Conservation (phyloP, 129 eudicot genomes). For the Solidago caesia region DNA sequence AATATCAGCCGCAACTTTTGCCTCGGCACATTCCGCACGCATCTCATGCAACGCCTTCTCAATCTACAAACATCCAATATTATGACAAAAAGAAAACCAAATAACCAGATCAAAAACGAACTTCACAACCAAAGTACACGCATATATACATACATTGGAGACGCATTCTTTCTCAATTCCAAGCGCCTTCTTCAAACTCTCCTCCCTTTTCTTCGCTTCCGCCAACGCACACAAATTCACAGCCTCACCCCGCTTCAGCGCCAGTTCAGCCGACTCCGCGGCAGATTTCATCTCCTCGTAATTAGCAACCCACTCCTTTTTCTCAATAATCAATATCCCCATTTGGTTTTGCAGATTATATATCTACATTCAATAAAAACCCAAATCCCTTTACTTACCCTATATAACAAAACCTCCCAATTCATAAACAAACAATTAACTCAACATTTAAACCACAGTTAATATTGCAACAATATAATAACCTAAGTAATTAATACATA, state of each 20-base stretch:
- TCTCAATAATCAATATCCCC: constrained; percentile 91
- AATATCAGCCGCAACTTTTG: constrained; percentile 76
- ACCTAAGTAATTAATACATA: too few species aligned
- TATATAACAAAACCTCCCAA: not conserved
- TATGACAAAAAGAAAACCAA: not conserved
- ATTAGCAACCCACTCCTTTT: constrained; percentile 78
- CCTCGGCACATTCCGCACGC: constrained; percentile 88
- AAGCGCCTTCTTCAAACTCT: constrained; percentile 71
- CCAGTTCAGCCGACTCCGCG: constrained; percentile 61
- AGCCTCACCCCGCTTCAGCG: constrained; percentile 56
- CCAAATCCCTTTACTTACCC: not conserved
- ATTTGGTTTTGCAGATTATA: constrained; percentile 86
- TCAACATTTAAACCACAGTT: not conserved
- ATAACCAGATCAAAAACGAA: not conserved
- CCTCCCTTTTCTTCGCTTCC: constrained; percentile 75
- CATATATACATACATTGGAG: constrained; percentile 52
- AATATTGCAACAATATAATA: not conserved
- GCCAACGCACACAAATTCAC: constrained; percentile 50
- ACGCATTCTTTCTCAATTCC: constrained; percentile 93
- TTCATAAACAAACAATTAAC: not conserved
- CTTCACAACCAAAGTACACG: not conserved
- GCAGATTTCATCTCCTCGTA: constrained; percentile 60
- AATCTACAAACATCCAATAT: constrained; percentile 39
- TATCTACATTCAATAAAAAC: constrained; percentile 40
- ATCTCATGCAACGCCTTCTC: constrained; percentile 93